Evolutionary conservation across 2,329 filamentous ascomycete species (phyloP).

Genomic region (Fusarium lateritium): DNA sequence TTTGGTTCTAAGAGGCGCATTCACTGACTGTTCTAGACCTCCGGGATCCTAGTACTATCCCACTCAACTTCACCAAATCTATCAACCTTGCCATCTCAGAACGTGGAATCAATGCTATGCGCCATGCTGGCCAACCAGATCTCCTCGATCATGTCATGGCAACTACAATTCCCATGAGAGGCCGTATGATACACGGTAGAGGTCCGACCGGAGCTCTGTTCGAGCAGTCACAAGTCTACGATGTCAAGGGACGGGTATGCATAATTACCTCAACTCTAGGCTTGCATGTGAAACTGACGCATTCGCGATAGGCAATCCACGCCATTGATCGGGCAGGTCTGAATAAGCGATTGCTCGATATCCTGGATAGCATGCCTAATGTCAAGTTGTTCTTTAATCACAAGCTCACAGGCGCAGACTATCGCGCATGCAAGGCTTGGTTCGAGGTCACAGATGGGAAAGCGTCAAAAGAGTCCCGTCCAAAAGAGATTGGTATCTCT

Average conservation of each 20-base stretch:
- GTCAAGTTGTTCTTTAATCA: conserved; percentile 94
- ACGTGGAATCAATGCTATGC: conserved; percentile 90
- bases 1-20: conserved; percentile 9
- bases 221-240: conserved; percentile 90
- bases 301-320: conserved; percentile 76
- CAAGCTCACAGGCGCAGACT: conserved; percentile 92
- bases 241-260: conserved; percentile 85
- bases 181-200: conserved; percentile 93
- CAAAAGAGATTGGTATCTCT: conserved; percentile 81
- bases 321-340: conserved; percentile 88
- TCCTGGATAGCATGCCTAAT: conserved; percentile 86
- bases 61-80: conserved; percentile 97
- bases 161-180: conserved; percentile 91
- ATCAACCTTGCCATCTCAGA: conserved; percentile 97
- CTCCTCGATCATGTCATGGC: conserved; percentile 82
- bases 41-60: conserved; percentile 83
- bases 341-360: conserved; percentile 87
- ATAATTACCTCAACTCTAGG: conserved; percentile 37
- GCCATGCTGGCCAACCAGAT: conserved; percentile 74
- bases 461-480: conserved; percentile 59
- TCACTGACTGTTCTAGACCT: conserved; percentile 74
- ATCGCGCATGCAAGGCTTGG: conserved; percentile 84
- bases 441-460: conserved; percentile 74
- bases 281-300: conserved; percentile 19
- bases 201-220: conserved; percentile 76